These are phyloP conservation scores for Argentina anserina DNA, from an alignment of 306 rosid species.

Conservation along the genomic window DNA sequence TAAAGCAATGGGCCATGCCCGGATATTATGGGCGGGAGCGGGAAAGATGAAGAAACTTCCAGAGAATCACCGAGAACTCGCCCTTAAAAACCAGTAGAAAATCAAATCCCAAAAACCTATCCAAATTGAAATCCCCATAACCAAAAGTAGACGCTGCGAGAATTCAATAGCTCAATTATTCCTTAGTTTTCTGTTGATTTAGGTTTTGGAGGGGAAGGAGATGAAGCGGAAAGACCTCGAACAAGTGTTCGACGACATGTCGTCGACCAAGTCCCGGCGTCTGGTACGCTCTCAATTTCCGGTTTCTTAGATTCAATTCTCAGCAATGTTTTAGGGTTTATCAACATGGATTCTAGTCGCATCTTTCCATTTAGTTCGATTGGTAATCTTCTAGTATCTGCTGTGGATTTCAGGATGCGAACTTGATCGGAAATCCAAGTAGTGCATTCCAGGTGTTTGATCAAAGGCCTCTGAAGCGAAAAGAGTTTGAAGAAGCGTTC, in stretches of 20 bases:
- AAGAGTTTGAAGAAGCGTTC: neutral
- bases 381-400: neutral
- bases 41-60: constrained; percentile 12
- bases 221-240: constrained; percentile 33
- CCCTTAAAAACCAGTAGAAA: neutral
- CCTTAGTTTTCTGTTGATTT: neutral
- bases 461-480: neutral
- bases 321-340: neutral
- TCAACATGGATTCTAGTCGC: neutral
- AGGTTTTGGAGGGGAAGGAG: neutral
- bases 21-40: neutral
- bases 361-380: neutral
- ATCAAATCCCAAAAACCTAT: neutral
- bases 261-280: neutral
- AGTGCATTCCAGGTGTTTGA: neutral
- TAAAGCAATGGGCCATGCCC: neutral
- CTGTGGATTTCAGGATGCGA: neutral
- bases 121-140: neutral
- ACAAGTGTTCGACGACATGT: neutral
- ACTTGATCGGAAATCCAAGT: neutral
- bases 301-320: neutral
- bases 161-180: neutral
- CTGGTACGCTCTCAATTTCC: constrained; percentile 1
- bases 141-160: neutral
- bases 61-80: constrained; percentile 6